Conservation (phyloP, 345 rosid species). For the Firmiana major region DNA sequence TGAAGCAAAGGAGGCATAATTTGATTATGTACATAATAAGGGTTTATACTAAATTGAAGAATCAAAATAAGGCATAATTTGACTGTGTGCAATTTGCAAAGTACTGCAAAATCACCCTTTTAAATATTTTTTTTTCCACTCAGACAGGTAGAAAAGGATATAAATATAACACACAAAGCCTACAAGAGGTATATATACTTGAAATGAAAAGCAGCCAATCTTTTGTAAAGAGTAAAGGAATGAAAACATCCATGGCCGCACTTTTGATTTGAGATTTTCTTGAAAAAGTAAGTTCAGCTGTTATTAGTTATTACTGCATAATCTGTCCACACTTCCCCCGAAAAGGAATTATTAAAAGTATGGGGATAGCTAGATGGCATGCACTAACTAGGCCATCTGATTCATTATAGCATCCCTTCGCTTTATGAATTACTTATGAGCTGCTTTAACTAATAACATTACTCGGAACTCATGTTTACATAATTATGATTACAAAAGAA, state of each 20-base stretch:
- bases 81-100: no score
- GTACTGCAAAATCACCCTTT: background rate
- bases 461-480: background rate
- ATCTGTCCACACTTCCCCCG: background rate
- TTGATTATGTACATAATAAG: no score
- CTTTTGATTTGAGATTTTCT: background rate
- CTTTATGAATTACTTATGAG: background rate
- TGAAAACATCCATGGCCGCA: background rate
- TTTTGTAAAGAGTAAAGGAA: background rate
- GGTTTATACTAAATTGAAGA: background rate
- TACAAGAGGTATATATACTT: background rate
- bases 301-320: background rate
- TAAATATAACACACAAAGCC: no score
- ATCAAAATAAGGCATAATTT: background rate
- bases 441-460: background rate
- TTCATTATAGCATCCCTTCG: background rate
- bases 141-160: background rate
- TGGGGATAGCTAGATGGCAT: background rate
- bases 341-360: no score
- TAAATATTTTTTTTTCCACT: background rate
- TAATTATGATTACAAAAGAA: background rate
- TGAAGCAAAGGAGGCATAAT: background rate
- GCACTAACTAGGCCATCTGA: background rate
- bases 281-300: background rate
- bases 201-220: background rate